A percentile compares a stretch with the other conserved stretches of the same genome.
Evolutionary conservation across 208 protist genomes (phyloP).

Genomic region (Zelonia costaricensis): DNA sequence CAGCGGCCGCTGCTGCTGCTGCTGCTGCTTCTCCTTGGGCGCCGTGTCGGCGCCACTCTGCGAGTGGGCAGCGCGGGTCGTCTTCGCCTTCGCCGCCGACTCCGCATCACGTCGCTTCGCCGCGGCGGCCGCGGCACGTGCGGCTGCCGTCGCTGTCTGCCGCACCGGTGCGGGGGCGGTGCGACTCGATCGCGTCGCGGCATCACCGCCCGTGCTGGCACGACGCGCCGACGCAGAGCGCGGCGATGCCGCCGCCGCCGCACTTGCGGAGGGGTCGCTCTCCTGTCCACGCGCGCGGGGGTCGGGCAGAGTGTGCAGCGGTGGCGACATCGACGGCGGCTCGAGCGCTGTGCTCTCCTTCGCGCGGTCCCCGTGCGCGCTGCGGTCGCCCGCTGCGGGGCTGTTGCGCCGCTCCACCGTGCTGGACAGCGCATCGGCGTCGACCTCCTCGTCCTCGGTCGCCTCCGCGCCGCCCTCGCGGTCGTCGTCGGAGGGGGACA

Average conservation of each 20-base stretch:
- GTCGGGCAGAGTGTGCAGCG: not conserved
- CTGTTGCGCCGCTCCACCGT: too few species aligned
- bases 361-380: too few species aligned
- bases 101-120: constrained; percentile 8
- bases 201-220: not conserved
- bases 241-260: not conserved
- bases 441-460: too few species aligned
- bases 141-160: constrained; percentile 5
- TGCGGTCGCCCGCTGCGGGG: too few species aligned
- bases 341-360: not conserved
- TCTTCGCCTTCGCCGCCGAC: not conserved
- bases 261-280: too few species aligned
- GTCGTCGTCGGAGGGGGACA: too few species aligned
- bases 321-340: constrained; percentile 1
- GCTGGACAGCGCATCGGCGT: too few species aligned
- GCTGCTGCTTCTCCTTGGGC: not conserved
- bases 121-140: constrained; percentile 8
- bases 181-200: too few species aligned
- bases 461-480: too few species aligned
- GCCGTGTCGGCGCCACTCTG: not conserved
- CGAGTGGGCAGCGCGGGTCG: too few species aligned
- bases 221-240: not conserved
- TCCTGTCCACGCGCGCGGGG: too few species aligned
- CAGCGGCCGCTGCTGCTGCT: not conserved
- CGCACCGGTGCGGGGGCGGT: not conserved